phyloP scores from a whole-genome alignment of 2,329 filamentous ascomycete genomes.

The Stachybotrys elegans region DNA sequence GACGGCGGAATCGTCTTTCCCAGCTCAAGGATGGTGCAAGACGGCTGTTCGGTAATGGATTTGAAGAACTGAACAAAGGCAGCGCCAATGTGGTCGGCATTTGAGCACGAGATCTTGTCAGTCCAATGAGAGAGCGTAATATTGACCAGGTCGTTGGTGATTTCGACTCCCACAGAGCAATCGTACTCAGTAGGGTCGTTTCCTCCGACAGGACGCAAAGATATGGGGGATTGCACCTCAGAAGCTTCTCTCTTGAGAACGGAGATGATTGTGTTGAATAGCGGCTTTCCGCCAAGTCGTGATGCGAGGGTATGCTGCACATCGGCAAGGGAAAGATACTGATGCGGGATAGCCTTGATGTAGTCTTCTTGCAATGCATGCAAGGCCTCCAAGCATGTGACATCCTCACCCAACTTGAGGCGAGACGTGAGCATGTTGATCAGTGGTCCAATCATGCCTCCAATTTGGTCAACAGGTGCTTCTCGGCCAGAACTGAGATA shows the following conservation, averaged over 20 bases:
- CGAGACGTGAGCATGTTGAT: slow-evolving; percentile 50
- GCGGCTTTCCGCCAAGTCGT: slow-evolving; percentile 12
- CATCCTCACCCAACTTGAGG: slow-evolving; percentile 25
- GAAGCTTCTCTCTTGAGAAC: slow-evolving; percentile 18
- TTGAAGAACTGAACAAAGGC: no score
- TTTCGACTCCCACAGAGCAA: no score
- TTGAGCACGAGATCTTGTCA: no score
- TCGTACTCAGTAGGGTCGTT: no score
- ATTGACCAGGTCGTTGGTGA: no score
- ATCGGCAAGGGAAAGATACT: slow-evolving; percentile 43
- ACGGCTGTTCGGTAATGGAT: no score
- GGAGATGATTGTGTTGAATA: slow-evolving; percentile 28
- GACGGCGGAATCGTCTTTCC: no score
- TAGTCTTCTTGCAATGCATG: slow-evolving; percentile 36
- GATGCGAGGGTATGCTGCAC: slow-evolving; percentile 31
- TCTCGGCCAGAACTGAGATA: slow-evolving; percentile 16
- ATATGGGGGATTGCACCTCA: no score
- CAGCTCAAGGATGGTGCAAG: no score
- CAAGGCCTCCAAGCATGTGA: slow-evolving; percentile 28
- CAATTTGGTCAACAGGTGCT: slow-evolving; percentile 10
- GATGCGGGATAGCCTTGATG: slow-evolving; percentile 39
- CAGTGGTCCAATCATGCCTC: slow-evolving; percentile 13
- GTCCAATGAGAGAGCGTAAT: no score
- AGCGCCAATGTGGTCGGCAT: no score
- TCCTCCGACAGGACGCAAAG: no score